Evolutionary conservation across 768 basidiomycete species (phyloP), one percentile per base, ranked within the genome.

Genomic region (Auriscalpium vulgare): DNA sequence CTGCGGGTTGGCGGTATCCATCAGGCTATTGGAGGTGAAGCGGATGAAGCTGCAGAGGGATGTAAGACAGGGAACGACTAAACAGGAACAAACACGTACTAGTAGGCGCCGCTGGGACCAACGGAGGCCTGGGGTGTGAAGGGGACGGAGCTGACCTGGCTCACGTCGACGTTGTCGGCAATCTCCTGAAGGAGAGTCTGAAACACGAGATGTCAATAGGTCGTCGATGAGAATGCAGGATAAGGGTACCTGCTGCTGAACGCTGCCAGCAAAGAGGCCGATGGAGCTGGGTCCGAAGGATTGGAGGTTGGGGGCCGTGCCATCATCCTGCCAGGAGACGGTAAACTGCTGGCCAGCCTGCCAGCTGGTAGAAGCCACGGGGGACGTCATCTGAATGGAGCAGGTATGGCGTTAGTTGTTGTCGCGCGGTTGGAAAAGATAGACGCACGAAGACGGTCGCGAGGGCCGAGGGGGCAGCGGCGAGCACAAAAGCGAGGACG

Each of bases 31-130:
- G 0, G 90, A 91, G 56, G 87, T 79, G 64, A 88, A 71, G 49
- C 89, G 88, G 65, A 94, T 78, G 75, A 94, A 94, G 75, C 87
- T 88, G 56, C 2, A 40, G 21, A 40, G 37, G 10, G 7, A 44
- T 19, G 21, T 17, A 4, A 4, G 10, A 4, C 17, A 14, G 38
- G 13, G 13, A 3, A 5, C 13, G 13, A 51, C n/a, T 35, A 34
- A 16, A 19, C 35, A 36, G 7, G 37, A 10, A 0, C 21, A 19
- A 21, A 35, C 13, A 66, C 80, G 40, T 56, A 87, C 84, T 88
- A 89, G 67, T 78, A 64, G 47, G 52, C 44, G 63, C 74, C 68
- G 66, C 82, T 71, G 14, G 85, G 79, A 3, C 87, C 87, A 50
- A 81, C 79, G 46, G 66, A 62, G 0, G 76, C 58, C 52, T 79